These are phyloP conservation scores for Chaetothyriales sp. DNA, from an alignment of 2,329 filamentous ascomycete species.

Conservation along the genomic window DNA sequence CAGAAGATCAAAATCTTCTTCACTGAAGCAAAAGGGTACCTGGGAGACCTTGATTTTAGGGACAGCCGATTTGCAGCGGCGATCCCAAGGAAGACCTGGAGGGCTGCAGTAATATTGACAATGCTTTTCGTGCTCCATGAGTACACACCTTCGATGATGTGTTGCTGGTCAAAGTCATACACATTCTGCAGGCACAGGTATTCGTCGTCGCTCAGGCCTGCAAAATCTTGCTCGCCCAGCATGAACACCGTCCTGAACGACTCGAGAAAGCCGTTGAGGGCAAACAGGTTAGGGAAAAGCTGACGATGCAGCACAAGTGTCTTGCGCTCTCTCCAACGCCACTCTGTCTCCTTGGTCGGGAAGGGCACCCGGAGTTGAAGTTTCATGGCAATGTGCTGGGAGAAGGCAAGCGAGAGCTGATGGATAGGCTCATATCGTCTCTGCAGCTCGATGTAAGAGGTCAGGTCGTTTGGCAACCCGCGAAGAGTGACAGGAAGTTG, in stretches of 20 bases:
- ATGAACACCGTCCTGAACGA: not conserved
- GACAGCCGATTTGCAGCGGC: constrained; percentile 2
- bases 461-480: not conserved
- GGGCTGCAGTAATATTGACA: constrained; percentile 1
- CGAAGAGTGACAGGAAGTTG: not conserved
- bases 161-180: not conserved
- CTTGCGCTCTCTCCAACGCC: not conserved
- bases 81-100: constrained; percentile 1
- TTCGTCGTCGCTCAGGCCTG: not conserved
- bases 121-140: constrained; percentile 1
- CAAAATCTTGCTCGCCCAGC: not conserved
- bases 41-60: not conserved
- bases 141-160: constrained; percentile 1
- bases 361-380: not conserved
- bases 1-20: constrained; percentile 3
- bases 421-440: not conserved
- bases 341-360: not conserved
- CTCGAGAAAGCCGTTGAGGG: not conserved
- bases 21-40: constrained; percentile 4
- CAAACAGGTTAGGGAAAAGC: not conserved
- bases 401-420: not conserved
- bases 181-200: not conserved
- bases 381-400: not conserved
- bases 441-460: not conserved
- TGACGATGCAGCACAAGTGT: not conserved